Base-by-base conservation (phyloP, 805 yeast genomes). In the Spathaspora boniae region DNA sequence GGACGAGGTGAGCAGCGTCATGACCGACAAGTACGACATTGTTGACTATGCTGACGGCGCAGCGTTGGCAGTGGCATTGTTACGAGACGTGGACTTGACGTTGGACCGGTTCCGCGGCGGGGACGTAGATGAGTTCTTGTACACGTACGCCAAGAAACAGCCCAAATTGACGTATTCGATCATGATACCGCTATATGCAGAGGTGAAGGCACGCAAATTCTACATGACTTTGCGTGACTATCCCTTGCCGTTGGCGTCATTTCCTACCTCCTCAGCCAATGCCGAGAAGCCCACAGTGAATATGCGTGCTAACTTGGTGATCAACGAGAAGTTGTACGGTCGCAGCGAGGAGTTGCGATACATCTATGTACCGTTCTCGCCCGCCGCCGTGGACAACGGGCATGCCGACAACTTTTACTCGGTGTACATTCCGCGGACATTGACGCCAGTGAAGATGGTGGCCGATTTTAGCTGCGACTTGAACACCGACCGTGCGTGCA, bases 361-460 rank as follows among this genome's bases (percentile, higher is more conserved):
- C 19, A 65, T 75, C 4, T 77, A 69, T 53, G 78, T 76, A 3
- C 79, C 80, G 2, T 78, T 77, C 51, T 78, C 80, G 3, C 76
- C 81, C 0, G 72, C 74, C 20, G 68, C 69, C 5, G 56, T 60
- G 2, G 65, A 58, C 29, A 37, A 47, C 4, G 55, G 50, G 6
- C 46, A 30, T 15, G 42, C 31, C 17, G 78, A 76, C 45, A 73
- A 70, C 26, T 68, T 80, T 36, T 81, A 78, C 53, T 78, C 82
- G 0, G 69, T 72, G 2, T 70, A 68, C 42, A 67, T 80, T 9
- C 70, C 80, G 1, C 68, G 87, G 46, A 80, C 87, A 0, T 61
- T 81, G 53, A 77, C 82, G 3, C 77, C 82, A 0, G 70, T 81
- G 15, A 81, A 81, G 43, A 61, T 74, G 25, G 70, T 68, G 53